Conservation (phyloP, 2,329 filamentous ascomycete species). For the Stachybotrys chlorohalonatus region DNA sequence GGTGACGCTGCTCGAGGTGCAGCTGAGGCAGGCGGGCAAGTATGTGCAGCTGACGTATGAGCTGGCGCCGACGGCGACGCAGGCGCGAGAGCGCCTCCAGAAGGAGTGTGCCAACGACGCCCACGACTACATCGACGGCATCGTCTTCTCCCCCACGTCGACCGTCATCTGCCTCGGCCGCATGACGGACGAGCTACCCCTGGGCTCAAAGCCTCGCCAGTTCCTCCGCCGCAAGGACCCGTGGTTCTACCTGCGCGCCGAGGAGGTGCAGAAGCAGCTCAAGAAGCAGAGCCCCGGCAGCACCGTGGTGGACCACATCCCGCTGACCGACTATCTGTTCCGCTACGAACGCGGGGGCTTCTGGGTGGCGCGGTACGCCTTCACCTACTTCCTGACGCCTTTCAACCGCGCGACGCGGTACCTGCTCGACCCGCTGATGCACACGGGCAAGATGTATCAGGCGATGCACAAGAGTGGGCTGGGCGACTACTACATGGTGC, state of each 20-base stretch:
- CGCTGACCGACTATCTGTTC: slow-evolving; percentile 59
- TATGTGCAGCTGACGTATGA: slow-evolving; percentile 52
- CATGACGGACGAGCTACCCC: slow-evolving; percentile 37
- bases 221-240: slow-evolving; percentile 55
- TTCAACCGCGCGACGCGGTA: slow-evolving; percentile 56
- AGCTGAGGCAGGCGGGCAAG: slow-evolving; percentile 42
- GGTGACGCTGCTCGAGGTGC: slow-evolving; percentile 53
- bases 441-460: slow-evolving; percentile 56
- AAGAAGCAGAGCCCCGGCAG: slow-evolving; percentile 6
- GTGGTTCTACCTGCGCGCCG: slow-evolving; percentile 66
- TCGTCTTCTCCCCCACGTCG: slow-evolving; percentile 47
- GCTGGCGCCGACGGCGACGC: slow-evolving; percentile 29
- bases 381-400: slow-evolving; percentile 54
- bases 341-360: slow-evolving; percentile 63
- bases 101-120: slow-evolving; percentile 26
- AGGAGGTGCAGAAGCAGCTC: slow-evolving; percentile 26
- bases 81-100: slow-evolving; percentile 33
- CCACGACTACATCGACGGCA: slow-evolving; percentile 60
- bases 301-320: slow-evolving; percentile 42
- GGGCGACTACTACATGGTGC: slow-evolving; percentile 52
- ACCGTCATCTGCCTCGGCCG: slow-evolving; percentile 54
- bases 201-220: slow-evolving; percentile 20
- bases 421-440: slow-evolving; percentile 52
- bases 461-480: slow-evolving; percentile 54
- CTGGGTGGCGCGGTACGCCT: slow-evolving; percentile 56